phyloP scores from a whole-genome alignment of 331 rosid genomes.

The Quercus lobata region DNA sequence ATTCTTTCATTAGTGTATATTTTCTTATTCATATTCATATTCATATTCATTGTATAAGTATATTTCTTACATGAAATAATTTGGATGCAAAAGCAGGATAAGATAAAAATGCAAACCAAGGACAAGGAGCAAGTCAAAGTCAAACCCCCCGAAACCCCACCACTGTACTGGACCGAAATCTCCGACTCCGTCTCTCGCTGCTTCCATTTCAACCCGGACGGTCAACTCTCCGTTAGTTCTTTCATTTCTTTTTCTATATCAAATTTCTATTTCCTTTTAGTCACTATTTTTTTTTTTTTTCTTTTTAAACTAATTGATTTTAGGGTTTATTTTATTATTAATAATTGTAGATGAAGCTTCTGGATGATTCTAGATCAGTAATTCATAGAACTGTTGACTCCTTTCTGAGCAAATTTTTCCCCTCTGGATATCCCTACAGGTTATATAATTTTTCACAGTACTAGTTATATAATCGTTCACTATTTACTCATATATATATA shows the following conservation, averaged over 20 bases:
- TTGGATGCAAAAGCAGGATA: constrained; percentile 20
- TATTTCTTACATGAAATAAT: no score
- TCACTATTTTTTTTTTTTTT: background rate
- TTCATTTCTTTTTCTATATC: background rate
- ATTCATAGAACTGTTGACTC: constrained; percentile 49
- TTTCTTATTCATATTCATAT: constrained; percentile 11
- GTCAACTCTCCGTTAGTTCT: constrained; percentile 54
- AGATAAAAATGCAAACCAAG: constrained; percentile 37
- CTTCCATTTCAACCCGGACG: constrained; percentile 51
- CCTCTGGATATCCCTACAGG: constrained; percentile 92
- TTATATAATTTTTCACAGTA: constrained; percentile 36
- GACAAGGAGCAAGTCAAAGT: constrained; percentile 9
- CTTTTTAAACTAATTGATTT: background rate
- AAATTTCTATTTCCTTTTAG: background rate
- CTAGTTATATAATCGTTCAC: constrained; percentile 17
- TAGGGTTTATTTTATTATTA: background rate
- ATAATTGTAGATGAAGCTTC: constrained; percentile 38
- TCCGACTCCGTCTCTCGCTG: constrained; percentile 57
- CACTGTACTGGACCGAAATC: constrained; percentile 63
- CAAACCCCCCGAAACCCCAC: constrained; percentile 31
- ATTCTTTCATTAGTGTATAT: background rate
- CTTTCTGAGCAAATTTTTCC: constrained; percentile 72
- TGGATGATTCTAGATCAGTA: constrained; percentile 69
- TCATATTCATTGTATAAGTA: background rate
- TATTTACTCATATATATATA: no score